phyloP scores from a whole-genome alignment of 768 basidiomycete species.

The Suillus clintonianus region DNA sequence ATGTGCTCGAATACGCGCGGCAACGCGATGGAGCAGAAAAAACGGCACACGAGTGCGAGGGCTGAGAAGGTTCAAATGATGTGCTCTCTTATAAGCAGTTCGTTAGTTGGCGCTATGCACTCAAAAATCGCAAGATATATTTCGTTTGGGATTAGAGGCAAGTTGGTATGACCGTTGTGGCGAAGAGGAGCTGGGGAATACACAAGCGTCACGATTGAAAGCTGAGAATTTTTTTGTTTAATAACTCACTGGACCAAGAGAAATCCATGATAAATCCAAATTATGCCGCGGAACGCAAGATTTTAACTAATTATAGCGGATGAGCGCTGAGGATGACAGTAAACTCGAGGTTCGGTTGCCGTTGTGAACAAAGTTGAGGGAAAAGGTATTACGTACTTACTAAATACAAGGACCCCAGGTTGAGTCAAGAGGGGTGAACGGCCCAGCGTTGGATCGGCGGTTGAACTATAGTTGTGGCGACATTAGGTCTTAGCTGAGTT shows the following conservation, averaged over 20 bases:
- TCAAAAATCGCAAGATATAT: slow-evolving; percentile 45
- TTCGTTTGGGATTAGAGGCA: slow-evolving; percentile 44
- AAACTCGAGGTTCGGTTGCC: neutral
- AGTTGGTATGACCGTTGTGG: neutral
- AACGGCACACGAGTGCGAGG: slow-evolving; percentile 44
- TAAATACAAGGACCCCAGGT: too few species aligned
- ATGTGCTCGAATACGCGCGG: slow-evolving; percentile 42
- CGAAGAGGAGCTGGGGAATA: slow-evolving; percentile 28
- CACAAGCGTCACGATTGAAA: neutral
- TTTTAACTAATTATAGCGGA: neutral
- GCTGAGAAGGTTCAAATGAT: slow-evolving; percentile 10
- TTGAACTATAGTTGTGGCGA: slow-evolving; percentile 1
- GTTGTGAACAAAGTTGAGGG: too few species aligned
- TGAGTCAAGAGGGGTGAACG: too few species aligned
- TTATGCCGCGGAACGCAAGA: neutral
- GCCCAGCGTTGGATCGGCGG: too few species aligned
- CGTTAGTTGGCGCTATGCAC: slow-evolving; percentile 25
- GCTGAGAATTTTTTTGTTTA: neutral
- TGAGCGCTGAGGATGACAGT: neutral
- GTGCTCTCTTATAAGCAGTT: slow-evolving; percentile 14
- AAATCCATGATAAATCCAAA: neutral
- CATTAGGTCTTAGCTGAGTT: slow-evolving; percentile 22
- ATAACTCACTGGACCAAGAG: neutral
- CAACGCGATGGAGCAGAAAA: slow-evolving; percentile 41
- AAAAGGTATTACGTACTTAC: too few species aligned